Evolutionary conservation across 2,329 filamentous ascomycete species (phyloP).

Genomic region (Pseudopithomyces maydicus): DNA sequence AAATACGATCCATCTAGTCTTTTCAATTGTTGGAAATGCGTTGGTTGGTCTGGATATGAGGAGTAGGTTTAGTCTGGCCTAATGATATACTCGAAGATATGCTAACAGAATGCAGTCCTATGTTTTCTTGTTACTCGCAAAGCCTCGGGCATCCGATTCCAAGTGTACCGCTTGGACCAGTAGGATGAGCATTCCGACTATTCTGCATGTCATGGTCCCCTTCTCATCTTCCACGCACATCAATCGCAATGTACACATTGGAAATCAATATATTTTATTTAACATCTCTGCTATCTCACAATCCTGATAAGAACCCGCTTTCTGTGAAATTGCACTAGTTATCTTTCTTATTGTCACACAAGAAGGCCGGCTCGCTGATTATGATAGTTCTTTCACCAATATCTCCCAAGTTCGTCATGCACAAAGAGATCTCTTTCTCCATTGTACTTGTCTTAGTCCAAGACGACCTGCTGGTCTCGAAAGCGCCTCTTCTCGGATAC

Average conservation of each 20-base stretch:
- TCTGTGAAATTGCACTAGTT: too few relatives aligned
- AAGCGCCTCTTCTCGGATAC: background rate
- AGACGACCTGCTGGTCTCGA: background rate
- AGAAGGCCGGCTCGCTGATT: background rate
- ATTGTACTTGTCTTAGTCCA: background rate
- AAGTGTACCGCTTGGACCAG: constrained; percentile 26
- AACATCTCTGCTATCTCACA: too few relatives aligned
- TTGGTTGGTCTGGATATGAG: constrained; percentile 42
- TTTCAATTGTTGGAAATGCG: constrained; percentile 46
- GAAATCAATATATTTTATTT: too few relatives aligned
- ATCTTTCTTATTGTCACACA: background rate
- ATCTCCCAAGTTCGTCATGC: background rate
- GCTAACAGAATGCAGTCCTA: constrained; percentile 20
- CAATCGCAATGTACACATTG: background rate
- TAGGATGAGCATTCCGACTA: constrained; percentile 8
- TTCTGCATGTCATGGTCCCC: background rate
- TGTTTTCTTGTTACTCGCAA: constrained; percentile 38
- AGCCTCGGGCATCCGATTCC: constrained; percentile 23
- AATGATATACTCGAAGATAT: background rate
- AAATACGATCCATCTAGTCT: constrained; percentile 36
- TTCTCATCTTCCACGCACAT: background rate
- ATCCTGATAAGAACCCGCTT: too few relatives aligned
- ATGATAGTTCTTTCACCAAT: background rate
- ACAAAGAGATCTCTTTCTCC: background rate
- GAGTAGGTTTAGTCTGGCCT: constrained; percentile 29